Evolutionary conservation across 768 basidiomycete species (phyloP).

Genomic region (Amanita thiersii): DNA sequence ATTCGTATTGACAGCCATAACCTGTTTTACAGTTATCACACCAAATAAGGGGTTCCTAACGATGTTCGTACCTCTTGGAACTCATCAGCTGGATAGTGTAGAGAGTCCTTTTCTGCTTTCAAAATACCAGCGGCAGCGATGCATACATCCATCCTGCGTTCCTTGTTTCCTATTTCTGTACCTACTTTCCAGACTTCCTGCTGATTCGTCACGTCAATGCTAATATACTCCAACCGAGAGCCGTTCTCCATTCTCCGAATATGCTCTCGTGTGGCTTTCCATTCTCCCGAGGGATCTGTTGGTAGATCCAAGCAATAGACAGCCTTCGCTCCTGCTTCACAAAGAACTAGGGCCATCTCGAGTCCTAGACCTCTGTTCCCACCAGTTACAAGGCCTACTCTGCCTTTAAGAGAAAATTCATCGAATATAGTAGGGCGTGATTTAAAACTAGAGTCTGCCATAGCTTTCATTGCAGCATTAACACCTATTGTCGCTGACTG

Average conservation of each 20-base stretch:
- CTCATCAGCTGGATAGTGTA: slow-evolving; percentile 57
- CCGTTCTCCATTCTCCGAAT: slow-evolving; percentile 36
- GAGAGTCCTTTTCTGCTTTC: slow-evolving; percentile 48
- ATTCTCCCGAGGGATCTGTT: slow-evolving; percentile 46
- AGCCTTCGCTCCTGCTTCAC: slow-evolving; percentile 63
- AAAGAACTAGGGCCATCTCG: slow-evolving; percentile 73
- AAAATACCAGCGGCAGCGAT: slow-evolving; percentile 74
- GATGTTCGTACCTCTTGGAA: slow-evolving; percentile 69
- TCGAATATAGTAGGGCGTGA: slow-evolving; percentile 46
- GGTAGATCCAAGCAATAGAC: slow-evolving; percentile 68
- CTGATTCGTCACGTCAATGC: slow-evolving; percentile 61
- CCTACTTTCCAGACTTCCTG: slow-evolving; percentile 45
- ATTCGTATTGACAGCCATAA: slow-evolving; percentile 60
- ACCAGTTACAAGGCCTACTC: slow-evolving; percentile 56
- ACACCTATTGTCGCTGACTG: slow-evolving; percentile 57
- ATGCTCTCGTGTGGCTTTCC: slow-evolving; percentile 43
- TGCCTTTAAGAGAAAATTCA: slow-evolving; percentile 49
- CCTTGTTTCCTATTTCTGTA: slow-evolving; percentile 53
- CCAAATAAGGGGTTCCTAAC: slow-evolving; percentile 7
- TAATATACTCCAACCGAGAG: slow-evolving; percentile 48
- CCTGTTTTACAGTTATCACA: slow-evolving; percentile 34
- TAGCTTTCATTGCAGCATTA: slow-evolving; percentile 42
- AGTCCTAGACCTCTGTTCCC: slow-evolving; percentile 68
- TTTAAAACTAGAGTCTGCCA: slow-evolving; percentile 22
- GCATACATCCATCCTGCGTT: slow-evolving; percentile 68